Conservation (phyloP, 495 filamentous ascomycete species). For the Schizothecium vesticola region DNA sequence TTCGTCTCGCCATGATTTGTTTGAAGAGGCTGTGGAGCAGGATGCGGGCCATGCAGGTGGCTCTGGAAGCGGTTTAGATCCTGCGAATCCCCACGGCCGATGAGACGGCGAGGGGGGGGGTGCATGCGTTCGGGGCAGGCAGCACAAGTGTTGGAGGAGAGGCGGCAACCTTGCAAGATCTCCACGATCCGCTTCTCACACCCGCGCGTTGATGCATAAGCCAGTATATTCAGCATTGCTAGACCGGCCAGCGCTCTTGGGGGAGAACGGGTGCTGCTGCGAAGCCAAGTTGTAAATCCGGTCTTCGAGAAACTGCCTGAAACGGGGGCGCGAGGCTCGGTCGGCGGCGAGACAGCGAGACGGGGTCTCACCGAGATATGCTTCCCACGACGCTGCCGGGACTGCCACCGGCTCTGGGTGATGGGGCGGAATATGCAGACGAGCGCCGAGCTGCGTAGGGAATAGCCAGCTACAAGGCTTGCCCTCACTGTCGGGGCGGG, state of each 20-base stretch:
- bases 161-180: conserved; percentile 20
- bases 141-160: conserved; percentile 9
- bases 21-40: conserved; percentile 14
- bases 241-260: background rate
- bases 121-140: conserved; percentile 12
- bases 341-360: background rate
- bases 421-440: background rate
- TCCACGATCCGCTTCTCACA: conserved; percentile 17
- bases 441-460: background rate
- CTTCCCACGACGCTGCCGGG: background rate
- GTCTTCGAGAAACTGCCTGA: background rate
- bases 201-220: conserved; percentile 11
- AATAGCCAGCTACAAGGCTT: background rate
- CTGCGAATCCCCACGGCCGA: conserved; percentile 17
- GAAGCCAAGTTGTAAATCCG: background rate
- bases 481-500: background rate
- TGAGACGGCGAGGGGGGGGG: conserved; percentile 13
- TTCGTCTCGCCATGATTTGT: conserved; percentile 19
- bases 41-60: conserved; percentile 22
- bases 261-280: conserved; percentile 1
- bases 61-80: conserved; percentile 21
- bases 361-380: background rate
- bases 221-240: background rate
- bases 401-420: background rate
- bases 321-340: background rate